Conservation (phyloP, 805 yeast genomes). For the Spencermartinsiella europaea region DNA sequence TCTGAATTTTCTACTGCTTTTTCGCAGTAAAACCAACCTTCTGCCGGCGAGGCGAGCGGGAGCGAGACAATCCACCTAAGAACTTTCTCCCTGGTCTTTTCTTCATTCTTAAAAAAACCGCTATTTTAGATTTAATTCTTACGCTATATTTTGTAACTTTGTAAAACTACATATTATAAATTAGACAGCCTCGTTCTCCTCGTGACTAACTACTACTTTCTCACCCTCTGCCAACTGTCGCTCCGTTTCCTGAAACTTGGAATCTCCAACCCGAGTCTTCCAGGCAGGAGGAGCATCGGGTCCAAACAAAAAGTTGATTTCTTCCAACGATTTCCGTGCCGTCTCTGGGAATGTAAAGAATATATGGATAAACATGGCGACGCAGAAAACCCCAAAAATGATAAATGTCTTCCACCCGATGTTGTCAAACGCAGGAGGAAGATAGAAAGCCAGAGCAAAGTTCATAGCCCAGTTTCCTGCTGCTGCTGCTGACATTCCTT, state of each 20-base stretch:
- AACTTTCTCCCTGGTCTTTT: too few species aligned
- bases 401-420: slow-evolving; percentile 52
- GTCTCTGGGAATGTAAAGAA: slow-evolving; percentile 71
- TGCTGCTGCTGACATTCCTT: slow-evolving; percentile 30
- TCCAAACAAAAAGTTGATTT: slow-evolving; percentile 55
- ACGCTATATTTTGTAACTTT: too few species aligned
- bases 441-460: slow-evolving; percentile 49
- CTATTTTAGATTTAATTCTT: too few species aligned
- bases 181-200: neutral
- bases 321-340: slow-evolving; percentile 66
- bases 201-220: slow-evolving; percentile 1
- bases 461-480: slow-evolving; percentile 42
- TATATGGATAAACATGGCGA: slow-evolving; percentile 25
- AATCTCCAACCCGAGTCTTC: slow-evolving; percentile 49
- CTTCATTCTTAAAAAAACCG: too few species aligned
- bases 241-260: slow-evolving; percentile 3
- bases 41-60: too few species aligned
- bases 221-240: slow-evolving; percentile 7
- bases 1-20: too few species aligned
- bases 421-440: slow-evolving; percentile 46
- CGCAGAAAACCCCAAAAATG: slow-evolving; percentile 42
- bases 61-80: too few species aligned
- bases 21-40: too few species aligned
- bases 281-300: slow-evolving; percentile 50
- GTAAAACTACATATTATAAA: slow-evolving; percentile 3